phyloP scores from a whole-genome alignment of 1,139 yeast species.

The Kodamaea anthophila region DNA sequence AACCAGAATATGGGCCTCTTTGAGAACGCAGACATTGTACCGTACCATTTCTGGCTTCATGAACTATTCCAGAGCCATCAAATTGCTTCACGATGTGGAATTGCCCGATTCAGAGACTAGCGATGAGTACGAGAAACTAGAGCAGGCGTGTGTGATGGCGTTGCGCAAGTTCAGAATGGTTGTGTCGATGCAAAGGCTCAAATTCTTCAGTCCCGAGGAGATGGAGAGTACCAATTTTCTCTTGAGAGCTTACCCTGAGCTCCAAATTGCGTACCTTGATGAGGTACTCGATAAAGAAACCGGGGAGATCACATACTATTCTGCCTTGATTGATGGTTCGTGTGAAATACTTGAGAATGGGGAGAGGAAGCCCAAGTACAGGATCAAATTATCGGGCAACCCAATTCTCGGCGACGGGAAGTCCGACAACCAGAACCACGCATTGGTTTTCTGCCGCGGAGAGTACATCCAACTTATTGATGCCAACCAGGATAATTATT shows the following conservation, averaged over 20 bases:
- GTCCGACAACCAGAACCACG: constrained; percentile 50
- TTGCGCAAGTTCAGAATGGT: constrained; percentile 43
- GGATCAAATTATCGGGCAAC: constrained; percentile 44
- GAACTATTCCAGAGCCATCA: constrained; percentile 51
- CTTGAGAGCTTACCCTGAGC: constrained; percentile 39
- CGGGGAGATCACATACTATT: constrained; percentile 23
- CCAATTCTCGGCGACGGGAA: constrained; percentile 56
- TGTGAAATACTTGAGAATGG: constrained; percentile 34
- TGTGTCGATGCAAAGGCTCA: constrained; percentile 39
- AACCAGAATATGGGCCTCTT: constrained; percentile 54
- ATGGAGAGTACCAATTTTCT: constrained; percentile 31
- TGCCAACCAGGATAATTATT: constrained; percentile 52
- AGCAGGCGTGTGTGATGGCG: constrained; percentile 35
- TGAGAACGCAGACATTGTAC: constrained; percentile 49
- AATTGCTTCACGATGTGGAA: constrained; percentile 43
- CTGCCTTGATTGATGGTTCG: constrained; percentile 39
- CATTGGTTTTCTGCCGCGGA: constrained; percentile 45
- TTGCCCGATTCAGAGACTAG: constrained; percentile 12
- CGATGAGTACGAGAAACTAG: constrained; percentile 25
- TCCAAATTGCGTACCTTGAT: constrained; percentile 39
- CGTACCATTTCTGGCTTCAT: constrained; percentile 53
- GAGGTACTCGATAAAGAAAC: constrained; percentile 25
- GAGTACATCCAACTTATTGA: constrained; percentile 50
- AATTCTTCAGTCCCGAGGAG: constrained; percentile 30
- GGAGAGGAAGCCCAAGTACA: constrained; percentile 35